Percentiles rank a stretch among this genome's conserved stretches.
Evolutionary conservation across 2,329 filamentous ascomycete species (phyloP).

Genomic region (Lecanosticta acicola): DNA sequence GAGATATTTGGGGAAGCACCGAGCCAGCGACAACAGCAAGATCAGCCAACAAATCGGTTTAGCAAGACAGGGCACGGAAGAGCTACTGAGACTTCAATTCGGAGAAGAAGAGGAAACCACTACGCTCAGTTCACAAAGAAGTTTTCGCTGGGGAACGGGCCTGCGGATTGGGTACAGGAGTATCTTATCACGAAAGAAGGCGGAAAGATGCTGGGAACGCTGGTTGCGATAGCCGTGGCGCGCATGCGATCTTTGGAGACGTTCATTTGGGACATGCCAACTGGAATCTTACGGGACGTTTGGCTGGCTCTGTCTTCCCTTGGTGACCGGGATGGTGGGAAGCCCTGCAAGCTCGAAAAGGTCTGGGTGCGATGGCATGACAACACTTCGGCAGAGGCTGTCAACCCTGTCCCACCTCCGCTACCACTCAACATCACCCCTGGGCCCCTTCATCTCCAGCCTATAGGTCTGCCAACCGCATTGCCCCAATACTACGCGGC

Average conservation of each 20-base stretch:
- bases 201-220: constrained; percentile 81
- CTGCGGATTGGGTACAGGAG: constrained; percentile 69
- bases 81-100: constrained; percentile 26
- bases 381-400: constrained; percentile 51
- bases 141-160: constrained; percentile 80
- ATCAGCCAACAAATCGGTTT: constrained; percentile 22
- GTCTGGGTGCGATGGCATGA: constrained; percentile 82
- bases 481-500: background rate
- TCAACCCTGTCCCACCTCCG: constrained; percentile 37
- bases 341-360: constrained; percentile 62
- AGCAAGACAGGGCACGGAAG: constrained; percentile 16
- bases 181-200: constrained; percentile 78
- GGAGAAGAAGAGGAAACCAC: constrained; percentile 59
- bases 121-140: constrained; percentile 75
- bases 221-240: constrained; percentile 72
- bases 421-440: constrained; percentile 26
- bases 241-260: constrained; percentile 77
- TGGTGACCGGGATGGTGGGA: constrained; percentile 54
- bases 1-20: constrained; percentile 53
- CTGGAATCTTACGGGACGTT: constrained; percentile 72
- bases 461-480: constrained; percentile 21
- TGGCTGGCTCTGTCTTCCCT: constrained; percentile 73
- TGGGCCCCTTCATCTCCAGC: constrained; percentile 13
- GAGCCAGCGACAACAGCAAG: constrained; percentile 33
- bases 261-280: constrained; percentile 87